These are phyloP conservation scores for Diplodia sapinea DNA, from an alignment of 2,329 filamentous ascomycete species.

Conservation along the genomic window DNA sequence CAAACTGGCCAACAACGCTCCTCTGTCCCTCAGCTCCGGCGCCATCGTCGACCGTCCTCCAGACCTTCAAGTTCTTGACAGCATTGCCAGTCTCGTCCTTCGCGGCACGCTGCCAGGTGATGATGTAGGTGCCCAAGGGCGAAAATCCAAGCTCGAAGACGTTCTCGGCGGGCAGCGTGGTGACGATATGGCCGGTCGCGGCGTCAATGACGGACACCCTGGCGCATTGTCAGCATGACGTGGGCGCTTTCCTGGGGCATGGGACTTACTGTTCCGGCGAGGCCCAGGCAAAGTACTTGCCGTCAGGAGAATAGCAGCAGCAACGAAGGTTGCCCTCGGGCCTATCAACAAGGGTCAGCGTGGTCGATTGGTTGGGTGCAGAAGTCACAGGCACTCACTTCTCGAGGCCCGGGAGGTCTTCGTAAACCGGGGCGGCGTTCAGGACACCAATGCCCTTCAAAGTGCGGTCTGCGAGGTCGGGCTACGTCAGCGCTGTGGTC, in stretches of 20 bases:
- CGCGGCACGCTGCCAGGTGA: conserved; percentile 91
- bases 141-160: conserved; percentile 97
- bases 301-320: conserved; percentile 93
- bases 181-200: conserved; percentile 73
- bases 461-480: conserved; percentile 70
- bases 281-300: conserved; percentile 95
- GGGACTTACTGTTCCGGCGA: conserved; percentile 71
- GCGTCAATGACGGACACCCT: conserved; percentile 86
- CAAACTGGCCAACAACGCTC: conserved; percentile 80
- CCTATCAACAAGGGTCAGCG: conserved; percentile 51
- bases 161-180: conserved; percentile 77
- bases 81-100: conserved; percentile 96
- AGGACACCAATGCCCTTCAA: conserved; percentile 94
- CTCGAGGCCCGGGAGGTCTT: conserved; percentile 78
- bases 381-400: conserved; percentile 50
- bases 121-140: conserved; percentile 86
- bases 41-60: conserved; percentile 77
- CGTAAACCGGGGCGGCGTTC: conserved; percentile 88
- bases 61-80: conserved; percentile 95
- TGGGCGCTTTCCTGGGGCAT: not conserved
- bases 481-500: conserved; percentile 10
- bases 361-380: not conserved
- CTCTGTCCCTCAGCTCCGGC: conserved; percentile 68
- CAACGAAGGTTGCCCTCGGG: conserved; percentile 95
- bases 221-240: conserved; percentile 30